Evolutionary conservation across 257 asterid genomes (phyloP).

Genomic region (Penstemon eatonii): DNA sequence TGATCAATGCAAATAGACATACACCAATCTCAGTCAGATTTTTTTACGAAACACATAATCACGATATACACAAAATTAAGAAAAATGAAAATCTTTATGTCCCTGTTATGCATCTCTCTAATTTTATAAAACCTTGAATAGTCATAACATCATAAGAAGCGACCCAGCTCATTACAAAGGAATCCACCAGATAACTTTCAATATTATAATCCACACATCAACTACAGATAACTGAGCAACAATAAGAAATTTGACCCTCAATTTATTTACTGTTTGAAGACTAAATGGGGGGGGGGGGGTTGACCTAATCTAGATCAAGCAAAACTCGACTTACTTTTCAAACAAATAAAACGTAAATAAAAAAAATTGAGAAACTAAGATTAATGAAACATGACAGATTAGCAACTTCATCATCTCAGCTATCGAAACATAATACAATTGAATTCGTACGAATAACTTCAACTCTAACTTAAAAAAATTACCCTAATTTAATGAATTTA

Average conservation of each 20-base stretch:
- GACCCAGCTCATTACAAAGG: background rate
- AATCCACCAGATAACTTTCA: too few relatives aligned
- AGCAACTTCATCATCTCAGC: background rate
- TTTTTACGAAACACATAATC: background rate
- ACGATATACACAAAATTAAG: constrained; percentile 9
- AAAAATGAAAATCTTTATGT: constrained; percentile 11
- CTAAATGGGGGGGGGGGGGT: too few relatives aligned
- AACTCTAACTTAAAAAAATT: background rate
- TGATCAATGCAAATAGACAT: background rate
- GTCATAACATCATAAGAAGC: too few relatives aligned
- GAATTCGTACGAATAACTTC: background rate
- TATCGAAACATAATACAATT: background rate
- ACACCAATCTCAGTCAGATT: background rate
- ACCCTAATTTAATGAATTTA: background rate
- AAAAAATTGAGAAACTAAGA: background rate
- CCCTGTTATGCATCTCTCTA: background rate
- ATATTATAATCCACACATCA: background rate
- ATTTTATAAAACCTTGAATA: constrained; percentile 3
- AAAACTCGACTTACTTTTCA: background rate
- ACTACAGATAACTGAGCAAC: background rate
- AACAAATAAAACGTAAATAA: background rate
- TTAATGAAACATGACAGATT: background rate
- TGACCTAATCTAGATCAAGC: background rate
- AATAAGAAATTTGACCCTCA: background rate
- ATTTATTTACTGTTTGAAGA: background rate